Percentiles rank a stretch among this genome's conserved stretches.
These are phyloP conservation scores for Brassica rapa DNA, from an alignment of 345 rosid species.

Conservation along the genomic window DNA sequence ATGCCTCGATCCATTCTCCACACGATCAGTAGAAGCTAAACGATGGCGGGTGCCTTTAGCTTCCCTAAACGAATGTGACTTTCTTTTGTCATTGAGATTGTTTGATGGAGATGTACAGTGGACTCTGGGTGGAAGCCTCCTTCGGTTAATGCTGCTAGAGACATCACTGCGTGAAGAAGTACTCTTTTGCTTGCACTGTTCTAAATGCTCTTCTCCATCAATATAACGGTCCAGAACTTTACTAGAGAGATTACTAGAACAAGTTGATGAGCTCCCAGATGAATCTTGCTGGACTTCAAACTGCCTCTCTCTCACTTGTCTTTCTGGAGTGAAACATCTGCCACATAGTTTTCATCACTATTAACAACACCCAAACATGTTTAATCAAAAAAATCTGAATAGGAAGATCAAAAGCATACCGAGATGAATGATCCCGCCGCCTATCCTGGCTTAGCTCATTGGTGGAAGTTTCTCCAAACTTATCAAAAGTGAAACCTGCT, in stretches of 20 bases:
- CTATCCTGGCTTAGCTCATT: slow-evolving; percentile 41
- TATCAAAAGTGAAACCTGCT: slow-evolving; percentile 60
- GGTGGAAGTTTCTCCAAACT: slow-evolving; percentile 43
- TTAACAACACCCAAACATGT: not conserved
- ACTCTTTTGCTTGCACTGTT: slow-evolving; percentile 53
- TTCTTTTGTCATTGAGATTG: slow-evolving; percentile 49
- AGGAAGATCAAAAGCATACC: slow-evolving; percentile 46
- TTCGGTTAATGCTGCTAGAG: slow-evolving; percentile 45
- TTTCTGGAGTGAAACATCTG: slow-evolving; percentile 56
- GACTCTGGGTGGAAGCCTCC: slow-evolving; percentile 69
- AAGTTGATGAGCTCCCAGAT: slow-evolving; percentile 67
- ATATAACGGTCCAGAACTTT: slow-evolving; percentile 87
- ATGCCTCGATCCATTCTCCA: slow-evolving; percentile 61
- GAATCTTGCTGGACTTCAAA: slow-evolving; percentile 55
- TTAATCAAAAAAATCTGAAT: not conserved
- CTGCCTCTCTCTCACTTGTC: slow-evolving; percentile 52
- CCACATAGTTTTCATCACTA: slow-evolving; percentile 3
- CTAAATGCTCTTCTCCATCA: slow-evolving; percentile 86
- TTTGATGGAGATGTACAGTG: slow-evolving; percentile 69
- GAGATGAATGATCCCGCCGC: slow-evolving; percentile 48
- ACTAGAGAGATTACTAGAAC: slow-evolving; percentile 73
- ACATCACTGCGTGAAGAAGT: slow-evolving; percentile 46
- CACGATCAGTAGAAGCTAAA: slow-evolving; percentile 60
- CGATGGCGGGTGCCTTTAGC: slow-evolving; percentile 50
- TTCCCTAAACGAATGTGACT: slow-evolving; percentile 78